phyloP scores from a whole-genome alignment of 2,329 filamentous ascomycete genomes.

The Paecilomyces niveus region DNA sequence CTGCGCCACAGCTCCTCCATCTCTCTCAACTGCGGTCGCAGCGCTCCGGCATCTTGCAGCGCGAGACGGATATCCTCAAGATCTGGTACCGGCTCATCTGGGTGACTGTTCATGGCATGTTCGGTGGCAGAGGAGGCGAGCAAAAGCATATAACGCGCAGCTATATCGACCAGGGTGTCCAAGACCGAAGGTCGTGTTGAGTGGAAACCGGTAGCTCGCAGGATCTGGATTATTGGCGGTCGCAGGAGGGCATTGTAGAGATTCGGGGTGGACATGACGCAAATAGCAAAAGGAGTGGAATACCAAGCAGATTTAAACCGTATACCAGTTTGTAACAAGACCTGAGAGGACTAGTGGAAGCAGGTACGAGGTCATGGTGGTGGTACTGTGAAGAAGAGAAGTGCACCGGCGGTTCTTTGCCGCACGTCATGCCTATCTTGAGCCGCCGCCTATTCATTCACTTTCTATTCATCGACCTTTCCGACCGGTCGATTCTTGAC shows the following conservation, averaged over 20 bases:
- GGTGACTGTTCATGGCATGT: conserved; percentile 64
- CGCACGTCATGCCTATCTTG: not conserved
- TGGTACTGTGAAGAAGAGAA: not conserved
- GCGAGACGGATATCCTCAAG: conserved; percentile 80
- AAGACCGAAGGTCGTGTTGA: conserved; percentile 72
- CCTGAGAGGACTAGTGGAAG: not conserved
- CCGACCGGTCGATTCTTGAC: not conserved
- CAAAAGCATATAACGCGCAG: conserved; percentile 69
- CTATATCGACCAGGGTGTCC: conserved; percentile 80
- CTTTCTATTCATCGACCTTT: not conserved
- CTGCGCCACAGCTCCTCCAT: conserved; percentile 63
- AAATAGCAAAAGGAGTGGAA: not conserved
- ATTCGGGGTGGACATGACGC: conserved; percentile 38
- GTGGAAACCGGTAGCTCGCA: conserved; percentile 87
- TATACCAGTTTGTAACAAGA: not conserved
- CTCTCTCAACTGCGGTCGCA: conserved; percentile 61
- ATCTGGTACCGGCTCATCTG: conserved; percentile 53
- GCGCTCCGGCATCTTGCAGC: conserved; percentile 69
- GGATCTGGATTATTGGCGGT: conserved; percentile 80
- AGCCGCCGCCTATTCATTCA: conserved; percentile 2
- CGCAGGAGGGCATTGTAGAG: conserved; percentile 74
- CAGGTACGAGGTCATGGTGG: not conserved
- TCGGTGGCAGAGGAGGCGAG: conserved; percentile 66
- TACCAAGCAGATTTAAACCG: not conserved
- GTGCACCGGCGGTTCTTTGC: not conserved